phyloP scores from a whole-genome alignment of 179 eudicot species.

The Beta corolliflora region DNA sequence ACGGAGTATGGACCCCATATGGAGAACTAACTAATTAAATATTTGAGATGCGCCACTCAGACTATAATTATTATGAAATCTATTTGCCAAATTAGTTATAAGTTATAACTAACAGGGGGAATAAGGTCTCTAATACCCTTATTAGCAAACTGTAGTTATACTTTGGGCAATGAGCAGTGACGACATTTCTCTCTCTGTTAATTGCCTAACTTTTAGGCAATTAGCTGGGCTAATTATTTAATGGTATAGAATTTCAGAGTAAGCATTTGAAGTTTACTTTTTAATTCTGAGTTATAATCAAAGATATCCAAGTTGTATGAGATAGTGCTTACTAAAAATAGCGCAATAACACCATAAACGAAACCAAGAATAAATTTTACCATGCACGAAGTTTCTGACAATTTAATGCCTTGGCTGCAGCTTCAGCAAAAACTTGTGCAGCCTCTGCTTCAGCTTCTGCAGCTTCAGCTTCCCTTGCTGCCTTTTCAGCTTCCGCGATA shows the following conservation, averaged over 20 bases:
- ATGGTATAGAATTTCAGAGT: not conserved
- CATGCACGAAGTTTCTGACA: constrained; percentile 48
- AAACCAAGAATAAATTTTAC: constrained; percentile 28
- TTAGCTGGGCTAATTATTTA: not conserved
- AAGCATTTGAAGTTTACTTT: not conserved
- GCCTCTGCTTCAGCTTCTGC: constrained; percentile 87
- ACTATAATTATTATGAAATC: too few relatives aligned
- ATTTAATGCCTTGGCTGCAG: constrained; percentile 54
- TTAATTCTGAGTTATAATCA: not conserved
- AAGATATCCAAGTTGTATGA: not conserved
- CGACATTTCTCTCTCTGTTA: not conserved
- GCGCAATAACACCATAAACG: not conserved
- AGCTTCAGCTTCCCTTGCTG: constrained; percentile 77
- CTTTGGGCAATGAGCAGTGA: too few relatives aligned
- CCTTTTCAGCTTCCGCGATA: constrained; percentile 77
- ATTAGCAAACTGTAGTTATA: too few relatives aligned
- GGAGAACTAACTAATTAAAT: too few relatives aligned
- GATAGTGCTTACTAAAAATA: constrained; percentile 5
- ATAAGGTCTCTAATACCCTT: too few relatives aligned
- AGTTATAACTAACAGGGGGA: not conserved
- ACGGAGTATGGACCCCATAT: too few relatives aligned
- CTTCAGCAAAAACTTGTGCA: constrained; percentile 64
- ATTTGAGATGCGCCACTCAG: too few relatives aligned
- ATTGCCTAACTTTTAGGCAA: not conserved
- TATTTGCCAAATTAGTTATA: not conserved